Evolutionary conservation across 306 rosid species (phyloP).

Genomic region (Coriaria nepalensis): DNA sequence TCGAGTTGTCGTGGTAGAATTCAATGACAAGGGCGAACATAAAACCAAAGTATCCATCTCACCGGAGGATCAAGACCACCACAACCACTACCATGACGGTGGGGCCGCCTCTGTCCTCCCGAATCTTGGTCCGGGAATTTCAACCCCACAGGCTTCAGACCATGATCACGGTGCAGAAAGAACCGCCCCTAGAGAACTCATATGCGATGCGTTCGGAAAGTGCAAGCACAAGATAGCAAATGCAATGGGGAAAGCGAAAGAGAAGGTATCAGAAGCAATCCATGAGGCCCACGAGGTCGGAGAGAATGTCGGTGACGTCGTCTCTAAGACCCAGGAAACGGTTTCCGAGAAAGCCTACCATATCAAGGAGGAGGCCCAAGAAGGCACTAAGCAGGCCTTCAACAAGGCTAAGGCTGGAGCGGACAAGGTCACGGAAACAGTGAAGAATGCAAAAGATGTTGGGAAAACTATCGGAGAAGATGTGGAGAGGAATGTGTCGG

Average conservation of each 20-base stretch:
- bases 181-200: slow-evolving; percentile 27
- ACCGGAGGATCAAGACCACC: too few species aligned
- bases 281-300: background rate
- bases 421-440: slow-evolving; percentile 14
- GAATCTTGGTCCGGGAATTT: background rate
- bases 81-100: too few species aligned
- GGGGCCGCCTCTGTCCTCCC: background rate
- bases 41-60: slow-evolving; percentile 60
- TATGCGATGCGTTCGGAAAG: slow-evolving; percentile 56
- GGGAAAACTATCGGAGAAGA: slow-evolving; percentile 17
- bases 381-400: background rate
- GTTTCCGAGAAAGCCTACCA: background rate
- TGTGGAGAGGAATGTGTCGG: too few species aligned
- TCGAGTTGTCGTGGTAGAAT: slow-evolving; percentile 57
- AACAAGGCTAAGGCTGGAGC: slow-evolving; percentile 19
- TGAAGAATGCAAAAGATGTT: slow-evolving; percentile 12
- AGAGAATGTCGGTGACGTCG: slow-evolving; percentile 4
- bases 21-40: slow-evolving; percentile 32
- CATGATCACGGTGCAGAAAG: background rate
- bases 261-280: slow-evolving; percentile 12
- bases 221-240: slow-evolving; percentile 42
- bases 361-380: slow-evolving; percentile 4
- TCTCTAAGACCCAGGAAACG: background rate
- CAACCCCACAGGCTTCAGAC: background rate
- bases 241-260: slow-evolving; percentile 36